These are phyloP conservation scores for Phaffomyces opuntiae DNA, from an alignment of 805 yeast species.

Conservation along the genomic window DNA sequence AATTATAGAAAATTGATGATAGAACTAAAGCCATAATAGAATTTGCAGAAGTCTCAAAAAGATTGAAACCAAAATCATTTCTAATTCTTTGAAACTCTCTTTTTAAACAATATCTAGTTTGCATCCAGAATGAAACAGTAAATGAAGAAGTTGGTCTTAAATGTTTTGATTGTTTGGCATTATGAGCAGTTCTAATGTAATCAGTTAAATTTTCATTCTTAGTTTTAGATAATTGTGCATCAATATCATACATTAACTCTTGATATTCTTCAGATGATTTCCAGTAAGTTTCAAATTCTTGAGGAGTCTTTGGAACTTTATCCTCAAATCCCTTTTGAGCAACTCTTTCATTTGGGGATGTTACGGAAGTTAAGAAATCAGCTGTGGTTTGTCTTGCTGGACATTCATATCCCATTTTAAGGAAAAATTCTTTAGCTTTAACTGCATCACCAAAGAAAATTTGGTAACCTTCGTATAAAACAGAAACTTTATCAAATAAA, in stretches of 20 bases:
- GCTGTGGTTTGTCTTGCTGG: slow-evolving; percentile 65
- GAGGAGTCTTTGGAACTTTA: slow-evolving; percentile 53
- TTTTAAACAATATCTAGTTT: slow-evolving; percentile 35
- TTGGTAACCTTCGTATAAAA: slow-evolving; percentile 54
- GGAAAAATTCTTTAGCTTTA: slow-evolving; percentile 50
- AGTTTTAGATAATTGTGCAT: slow-evolving; percentile 11
- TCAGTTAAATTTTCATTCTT: slow-evolving; percentile 13
- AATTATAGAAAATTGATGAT: slow-evolving; percentile 50
- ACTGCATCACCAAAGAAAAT: slow-evolving; percentile 56
- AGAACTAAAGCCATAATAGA: slow-evolving; percentile 44
- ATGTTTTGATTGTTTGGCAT: slow-evolving; percentile 42
- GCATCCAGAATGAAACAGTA: slow-evolving; percentile 44
- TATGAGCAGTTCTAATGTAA: slow-evolving; percentile 34
- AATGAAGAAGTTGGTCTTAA: slow-evolving; percentile 39
- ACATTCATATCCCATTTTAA: slow-evolving; percentile 56
- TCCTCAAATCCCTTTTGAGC: slow-evolving; percentile 40
- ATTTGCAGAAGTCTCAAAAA: slow-evolving; percentile 35
- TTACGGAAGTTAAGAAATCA: slow-evolving; percentile 62
- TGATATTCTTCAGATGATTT: slow-evolving; percentile 37
- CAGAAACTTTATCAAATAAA: slow-evolving; percentile 54
- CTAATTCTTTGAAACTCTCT: slow-evolving; percentile 40
- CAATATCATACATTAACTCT: slow-evolving; percentile 36
- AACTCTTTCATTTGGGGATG: slow-evolving; percentile 58
- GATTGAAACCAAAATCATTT: slow-evolving; percentile 41
- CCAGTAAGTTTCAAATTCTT: slow-evolving; percentile 60